Evolutionary conservation across 805 yeast species (phyloP).

Genomic region (Starmerella scarabaei): DNA sequence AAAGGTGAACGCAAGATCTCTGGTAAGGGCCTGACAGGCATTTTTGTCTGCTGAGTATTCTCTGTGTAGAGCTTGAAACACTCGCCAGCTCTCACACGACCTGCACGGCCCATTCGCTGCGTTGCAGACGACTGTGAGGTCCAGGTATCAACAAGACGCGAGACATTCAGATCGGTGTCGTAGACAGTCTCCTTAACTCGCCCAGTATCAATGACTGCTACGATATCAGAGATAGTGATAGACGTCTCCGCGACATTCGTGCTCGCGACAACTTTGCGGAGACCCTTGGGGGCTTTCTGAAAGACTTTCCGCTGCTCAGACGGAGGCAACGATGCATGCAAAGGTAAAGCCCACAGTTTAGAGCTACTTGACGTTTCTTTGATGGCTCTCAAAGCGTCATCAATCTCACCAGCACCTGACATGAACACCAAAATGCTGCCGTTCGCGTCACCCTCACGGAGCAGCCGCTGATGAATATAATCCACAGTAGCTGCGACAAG

Average conservation of each 20-base stretch:
- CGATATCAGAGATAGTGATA: conserved; percentile 89
- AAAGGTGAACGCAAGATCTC: conserved; percentile 76
- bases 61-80: conserved; percentile 71
- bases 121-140: conserved; percentile 79
- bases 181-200: conserved; percentile 65
- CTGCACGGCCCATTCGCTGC: conserved; percentile 97
- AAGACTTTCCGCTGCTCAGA: conserved; percentile 73
- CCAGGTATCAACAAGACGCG: conserved; percentile 67
- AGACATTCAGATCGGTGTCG: conserved; percentile 53
- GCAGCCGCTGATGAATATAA: conserved; percentile 40
- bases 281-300: conserved; percentile 37
- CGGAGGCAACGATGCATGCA: conserved; percentile 80
- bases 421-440: conserved; percentile 78
- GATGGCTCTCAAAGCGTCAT: conserved; percentile 40
- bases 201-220: conserved; percentile 81
- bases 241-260: conserved; percentile 97
- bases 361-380: conserved; percentile 23
- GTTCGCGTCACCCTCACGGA: conserved; percentile 26
- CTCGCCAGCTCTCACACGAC: conserved; percentile 73
- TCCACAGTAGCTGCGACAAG: conserved; percentile 46
- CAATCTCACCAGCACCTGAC: conserved; percentile 86
- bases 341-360: conserved; percentile 44
- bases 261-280: conserved; percentile 69
- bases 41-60: conserved; percentile 40
- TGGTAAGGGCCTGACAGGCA: conserved; percentile 70